These are phyloP conservation scores for Pleurotus sapidus DNA, from an alignment of 768 basidiomycete species.

Conservation along the genomic window DNA sequence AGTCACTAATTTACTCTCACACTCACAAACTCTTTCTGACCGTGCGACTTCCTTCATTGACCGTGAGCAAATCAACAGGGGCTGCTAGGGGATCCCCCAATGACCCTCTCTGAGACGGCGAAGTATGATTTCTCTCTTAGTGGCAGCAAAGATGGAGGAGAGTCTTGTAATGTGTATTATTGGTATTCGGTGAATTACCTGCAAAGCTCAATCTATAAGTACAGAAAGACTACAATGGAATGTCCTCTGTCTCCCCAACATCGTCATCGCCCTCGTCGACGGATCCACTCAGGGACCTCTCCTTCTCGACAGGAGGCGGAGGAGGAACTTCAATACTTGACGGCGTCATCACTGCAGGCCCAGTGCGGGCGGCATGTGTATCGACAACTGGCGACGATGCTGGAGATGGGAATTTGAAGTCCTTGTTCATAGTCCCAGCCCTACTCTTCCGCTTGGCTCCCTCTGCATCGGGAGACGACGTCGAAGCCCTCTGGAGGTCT, in stretches of 20 bases:
- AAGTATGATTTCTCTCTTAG: too few relatives aligned
- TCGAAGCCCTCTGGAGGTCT: conserved; percentile 16
- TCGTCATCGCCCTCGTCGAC: conserved; percentile 68
- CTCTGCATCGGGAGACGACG: conserved; percentile 19
- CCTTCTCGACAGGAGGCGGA: conserved; percentile 78
- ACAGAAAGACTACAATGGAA: conserved; percentile 39
- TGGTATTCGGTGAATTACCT: too few relatives aligned
- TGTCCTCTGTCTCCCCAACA: conserved; percentile 77
- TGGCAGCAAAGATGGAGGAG: too few relatives aligned
- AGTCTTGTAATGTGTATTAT: too few relatives aligned
- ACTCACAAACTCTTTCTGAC: too few relatives aligned
- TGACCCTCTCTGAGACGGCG: too few relatives aligned
- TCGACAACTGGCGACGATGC: conserved; percentile 27
- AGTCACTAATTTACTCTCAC: too few relatives aligned
- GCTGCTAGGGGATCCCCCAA: too few relatives aligned
- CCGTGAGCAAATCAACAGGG: too few relatives aligned
- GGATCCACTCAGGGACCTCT: conserved; percentile 41
- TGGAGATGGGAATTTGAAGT: conserved; percentile 67
- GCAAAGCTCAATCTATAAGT: too few relatives aligned
- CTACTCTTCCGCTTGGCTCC: conserved; percentile 44
- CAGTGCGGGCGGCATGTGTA: conserved; percentile 14
- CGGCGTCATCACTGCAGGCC: conserved; percentile 45
- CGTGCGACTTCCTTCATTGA: too few relatives aligned
- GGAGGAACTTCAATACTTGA: conserved; percentile 75
- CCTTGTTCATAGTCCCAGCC: conserved; percentile 74